These are phyloP conservation scores for Salix purpurea DNA, from an alignment of 345 rosid species.

Conservation along the genomic window DNA sequence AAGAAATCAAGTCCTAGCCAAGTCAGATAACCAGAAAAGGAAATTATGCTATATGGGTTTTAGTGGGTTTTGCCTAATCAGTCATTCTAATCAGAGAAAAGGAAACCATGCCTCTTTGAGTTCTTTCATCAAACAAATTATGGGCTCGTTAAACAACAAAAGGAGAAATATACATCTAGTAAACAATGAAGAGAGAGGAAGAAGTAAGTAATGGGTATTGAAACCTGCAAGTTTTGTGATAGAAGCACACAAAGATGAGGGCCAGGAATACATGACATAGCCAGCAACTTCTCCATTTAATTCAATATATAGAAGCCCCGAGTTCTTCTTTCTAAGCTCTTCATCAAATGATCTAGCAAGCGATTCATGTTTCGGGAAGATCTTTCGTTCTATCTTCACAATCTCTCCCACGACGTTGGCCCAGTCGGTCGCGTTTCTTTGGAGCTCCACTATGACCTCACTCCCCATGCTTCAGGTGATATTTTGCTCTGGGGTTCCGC, in stretches of 20 bases:
- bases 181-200: not conserved
- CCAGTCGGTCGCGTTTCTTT: conserved; percentile 41
- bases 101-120: conserved; percentile 1
- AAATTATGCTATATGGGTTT: not conserved
- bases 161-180: no score
- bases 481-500: not conserved
- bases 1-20: not conserved
- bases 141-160: not conserved
- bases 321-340: conserved; percentile 63
- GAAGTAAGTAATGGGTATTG: not conserved
- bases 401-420: conserved; percentile 47
- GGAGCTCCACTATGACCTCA: conserved; percentile 38
- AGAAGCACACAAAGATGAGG: conserved; percentile 66
- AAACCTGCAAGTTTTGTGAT: conserved; percentile 82
- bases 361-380: conserved; percentile 83
- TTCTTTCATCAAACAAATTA: conserved; percentile 49
- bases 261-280: conserved; percentile 69
- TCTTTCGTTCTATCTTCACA: conserved; percentile 63
- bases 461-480: conserved; percentile 24
- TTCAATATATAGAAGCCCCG: conserved; percentile 55
- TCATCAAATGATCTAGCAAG: conserved; percentile 58
- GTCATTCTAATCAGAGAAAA: not conserved
- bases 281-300: conserved; percentile 49
- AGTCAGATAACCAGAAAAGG: not conserved
- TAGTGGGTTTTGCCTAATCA: not conserved